Evolutionary conservation across 1,284 basidiomycete species (phyloP), one percentile per base, ranked within the genome.

Genomic region (Fomitopsis schrenkii): DNA sequence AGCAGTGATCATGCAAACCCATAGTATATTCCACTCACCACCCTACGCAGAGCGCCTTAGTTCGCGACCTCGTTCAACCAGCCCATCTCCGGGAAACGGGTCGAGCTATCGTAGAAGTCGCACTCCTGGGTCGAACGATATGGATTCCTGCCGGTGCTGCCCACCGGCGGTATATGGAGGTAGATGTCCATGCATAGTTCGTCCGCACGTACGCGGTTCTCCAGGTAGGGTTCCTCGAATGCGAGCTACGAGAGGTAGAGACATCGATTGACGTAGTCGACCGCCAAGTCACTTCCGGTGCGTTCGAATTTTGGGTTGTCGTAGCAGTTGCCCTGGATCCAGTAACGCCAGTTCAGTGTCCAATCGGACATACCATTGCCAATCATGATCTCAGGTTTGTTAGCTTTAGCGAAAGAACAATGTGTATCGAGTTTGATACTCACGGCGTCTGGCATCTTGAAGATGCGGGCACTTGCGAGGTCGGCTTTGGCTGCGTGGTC

Each of bases 391-490:
- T 59, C 26, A 28, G 22, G 7, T 9, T 3, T 15, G 6, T 6
- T n/a, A 50, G 45, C 19, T n/a, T 3, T 9, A 22, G 33, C 17
- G 30, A 50, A n/a, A 44, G 22, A 22, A 57, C 2, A 57, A 19
- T n/a, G 12, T 44, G 28, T 22, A 19, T 22, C 14, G 26, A 45
- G 12, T 14, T 3, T 44, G 19, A 57, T 22, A 35, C 59, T 14
- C 14, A 55, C 59, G 30, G 59, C 28, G 19, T 59, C 53, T 4
- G 59, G 59, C 59, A 55, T 55, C n/a, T 59, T 59, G 17, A 55
- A 26, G 6, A 59, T 7, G 36, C 59, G 59, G 2, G 52, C 19
- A 33, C n/a, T 45, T 14, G 26, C 35, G 4, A 22, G 38, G 22
- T 36, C 41, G 6, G 41, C 50, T n/a, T 36, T 12, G 3, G 59